Evolutionary conservation across 148 eudicot genomes (phyloP).

Genomic region (Oxyria digyna): DNA sequence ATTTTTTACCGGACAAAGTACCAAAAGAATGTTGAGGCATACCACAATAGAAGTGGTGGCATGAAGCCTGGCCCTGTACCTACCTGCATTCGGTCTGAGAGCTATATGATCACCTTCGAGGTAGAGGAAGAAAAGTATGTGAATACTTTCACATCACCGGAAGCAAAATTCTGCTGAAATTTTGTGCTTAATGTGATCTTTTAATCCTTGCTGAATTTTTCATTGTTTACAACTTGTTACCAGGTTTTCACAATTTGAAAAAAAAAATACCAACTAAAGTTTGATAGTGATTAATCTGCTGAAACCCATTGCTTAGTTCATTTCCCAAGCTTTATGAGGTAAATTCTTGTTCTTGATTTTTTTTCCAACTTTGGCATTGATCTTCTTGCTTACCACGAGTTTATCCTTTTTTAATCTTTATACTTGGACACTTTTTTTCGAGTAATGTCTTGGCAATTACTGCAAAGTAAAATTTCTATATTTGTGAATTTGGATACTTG

Average conservation of each 20-base stretch:
- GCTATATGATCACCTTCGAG: slow-evolving; percentile 95
- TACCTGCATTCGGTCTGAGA: slow-evolving; percentile 90
- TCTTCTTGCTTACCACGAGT: not conserved
- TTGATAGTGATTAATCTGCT: slow-evolving; percentile 65
- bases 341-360: slow-evolving; percentile 12
- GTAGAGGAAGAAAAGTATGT: slow-evolving; percentile 97
- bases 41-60: slow-evolving; percentile 67
- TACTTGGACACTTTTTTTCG: not conserved
- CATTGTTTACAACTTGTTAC: slow-evolving; percentile 13
- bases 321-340: slow-evolving; percentile 98
- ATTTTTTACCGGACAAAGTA: slow-evolving; percentile 93
- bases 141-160: not conserved
- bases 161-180: not conserved
- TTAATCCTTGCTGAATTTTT: not conserved
- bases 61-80: slow-evolving; percentile 81
- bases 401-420: not conserved
- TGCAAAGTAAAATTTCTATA: not conserved
- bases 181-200: not conserved
- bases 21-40: slow-evolving; percentile 97
- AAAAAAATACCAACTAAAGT: slow-evolving; percentile 93
- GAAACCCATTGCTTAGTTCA: slow-evolving; percentile 98
- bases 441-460: not conserved
- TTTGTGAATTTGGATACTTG: not conserved
- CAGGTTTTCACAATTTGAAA: slow-evolving; percentile 94
- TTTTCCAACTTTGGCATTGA: not conserved